phyloP scores from a whole-genome alignment of 768 basidiomycete genomes.

The Leccinum variicolor region DNA sequence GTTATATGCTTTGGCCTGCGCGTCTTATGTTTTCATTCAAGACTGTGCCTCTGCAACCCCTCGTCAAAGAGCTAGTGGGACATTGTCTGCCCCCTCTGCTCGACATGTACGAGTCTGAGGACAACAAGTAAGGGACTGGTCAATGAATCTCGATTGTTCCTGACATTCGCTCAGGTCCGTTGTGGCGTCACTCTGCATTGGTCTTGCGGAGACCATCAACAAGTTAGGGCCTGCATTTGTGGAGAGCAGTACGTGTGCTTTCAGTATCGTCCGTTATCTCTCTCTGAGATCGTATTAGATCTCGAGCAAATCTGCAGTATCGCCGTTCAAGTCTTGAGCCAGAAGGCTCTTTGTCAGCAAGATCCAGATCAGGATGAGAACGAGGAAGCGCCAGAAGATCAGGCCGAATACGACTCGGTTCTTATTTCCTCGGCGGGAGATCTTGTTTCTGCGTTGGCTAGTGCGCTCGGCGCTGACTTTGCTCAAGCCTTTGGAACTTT shows the following conservation, averaged over 20 bases:
- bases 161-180: slow-evolving; percentile 58
- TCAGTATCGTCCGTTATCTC: neutral
- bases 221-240: slow-evolving; percentile 88
- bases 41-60: slow-evolving; percentile 52
- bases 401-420: slow-evolving; percentile 95
- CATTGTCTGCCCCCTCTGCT: slow-evolving; percentile 72
- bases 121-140: slow-evolving; percentile 84
- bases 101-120: slow-evolving; percentile 91
- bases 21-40: slow-evolving; percentile 20
- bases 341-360: slow-evolving; percentile 95
- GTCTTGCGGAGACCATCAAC: slow-evolving; percentile 88
- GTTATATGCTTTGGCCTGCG: neutral
- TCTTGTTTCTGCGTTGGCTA: slow-evolving; percentile 86
- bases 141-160: slow-evolving; percentile 5
- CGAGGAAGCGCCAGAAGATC: slow-evolving; percentile 82
- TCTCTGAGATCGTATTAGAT: slow-evolving; percentile 39
- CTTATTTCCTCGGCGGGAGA: slow-evolving; percentile 93
- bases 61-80: slow-evolving; percentile 75
- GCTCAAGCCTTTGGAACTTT: slow-evolving; percentile 78
- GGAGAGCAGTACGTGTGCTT: slow-evolving; percentile 58
- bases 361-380: slow-evolving; percentile 91
- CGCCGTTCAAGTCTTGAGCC: slow-evolving; percentile 82
- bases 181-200: slow-evolving; percentile 81
- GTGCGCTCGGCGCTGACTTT: slow-evolving; percentile 83
- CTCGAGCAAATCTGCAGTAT: slow-evolving; percentile 77